phyloP scores from a whole-genome alignment of 2,329 filamentous ascomycete species.

The Cordyceps fumosorosea region DNA sequence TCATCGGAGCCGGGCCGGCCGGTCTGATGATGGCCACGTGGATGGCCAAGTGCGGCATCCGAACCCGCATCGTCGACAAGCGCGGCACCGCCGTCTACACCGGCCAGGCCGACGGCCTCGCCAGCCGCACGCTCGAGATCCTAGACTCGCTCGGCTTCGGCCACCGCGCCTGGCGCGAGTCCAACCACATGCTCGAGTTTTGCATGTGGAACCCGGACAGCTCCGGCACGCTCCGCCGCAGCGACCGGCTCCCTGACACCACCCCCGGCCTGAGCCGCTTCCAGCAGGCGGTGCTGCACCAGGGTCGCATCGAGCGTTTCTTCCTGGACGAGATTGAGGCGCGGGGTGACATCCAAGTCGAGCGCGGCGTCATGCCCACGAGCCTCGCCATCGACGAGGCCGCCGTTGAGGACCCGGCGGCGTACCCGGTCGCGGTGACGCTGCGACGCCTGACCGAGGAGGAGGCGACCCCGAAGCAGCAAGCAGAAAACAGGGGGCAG shows the following conservation, averaged over 20 bases:
- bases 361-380: conserved; percentile 54
- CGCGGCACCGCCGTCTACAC: conserved; percentile 16
- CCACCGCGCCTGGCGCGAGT: conserved; percentile 56
- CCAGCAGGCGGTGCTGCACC: conserved; percentile 61
- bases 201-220: conserved; percentile 55
- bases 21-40: conserved; percentile 37
- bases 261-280: conserved; percentile 56
- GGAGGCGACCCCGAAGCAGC: conserved; percentile 44
- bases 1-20: conserved; percentile 41
- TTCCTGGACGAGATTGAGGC: conserved; percentile 51
- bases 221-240: conserved; percentile 49
- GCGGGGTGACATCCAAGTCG: conserved; percentile 39
- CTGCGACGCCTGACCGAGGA: conserved; percentile 52
- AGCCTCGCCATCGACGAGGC: conserved; percentile 47
- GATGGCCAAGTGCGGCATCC: conserved; percentile 26
- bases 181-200: conserved; percentile 60
- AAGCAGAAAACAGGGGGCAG: conserved; percentile 23
- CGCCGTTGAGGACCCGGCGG: conserved; percentile 39
- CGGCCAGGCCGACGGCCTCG: conserved; percentile 43
- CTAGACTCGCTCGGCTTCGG: conserved; percentile 65
- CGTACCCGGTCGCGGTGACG: conserved; percentile 55
- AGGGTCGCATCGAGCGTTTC: conserved; percentile 63
- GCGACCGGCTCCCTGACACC: conserved; percentile 56
- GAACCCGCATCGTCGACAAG: conserved; percentile 17
- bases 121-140: conserved; percentile 63